A percentile compares a stretch with the other conserved stretches of the same genome.
Conservation (phyloP, 768 basidiomycete species). For the Tricholoma bakamatsutake region DNA sequence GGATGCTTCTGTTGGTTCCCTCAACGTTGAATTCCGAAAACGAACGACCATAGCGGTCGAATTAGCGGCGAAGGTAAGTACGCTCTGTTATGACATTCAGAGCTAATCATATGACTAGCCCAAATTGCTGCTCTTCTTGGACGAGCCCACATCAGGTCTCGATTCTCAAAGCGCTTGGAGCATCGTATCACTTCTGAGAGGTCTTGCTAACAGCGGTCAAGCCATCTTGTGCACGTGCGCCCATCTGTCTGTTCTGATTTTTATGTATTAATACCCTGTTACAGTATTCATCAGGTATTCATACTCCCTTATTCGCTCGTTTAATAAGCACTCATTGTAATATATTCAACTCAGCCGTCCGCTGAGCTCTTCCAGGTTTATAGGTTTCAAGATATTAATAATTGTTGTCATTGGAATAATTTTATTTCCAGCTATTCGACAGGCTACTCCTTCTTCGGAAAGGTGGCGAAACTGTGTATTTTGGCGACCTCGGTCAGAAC, state of each 20-base stretch:
- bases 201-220: conserved; percentile 76
- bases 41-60: conserved; percentile 58
- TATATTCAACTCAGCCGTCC: conserved; percentile 57
- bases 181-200: conserved; percentile 67
- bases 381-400: not conserved
- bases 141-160: conserved; percentile 85
- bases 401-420: not conserved
- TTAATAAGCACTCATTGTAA: not conserved
- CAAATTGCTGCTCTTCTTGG: conserved; percentile 77
- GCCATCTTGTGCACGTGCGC: conserved; percentile 85
- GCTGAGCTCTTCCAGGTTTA: conserved; percentile 70
- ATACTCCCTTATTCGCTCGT: not conserved
- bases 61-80: conserved; percentile 36
- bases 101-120: conserved; percentile 38
- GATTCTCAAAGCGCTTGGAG: conserved; percentile 88
- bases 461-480: conserved; percentile 76
- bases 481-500: conserved; percentile 66
- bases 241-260: not conserved
- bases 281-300: conserved; percentile 39
- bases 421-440: conserved; percentile 52
- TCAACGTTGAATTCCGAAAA: conserved; percentile 44
- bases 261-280: not conserved
- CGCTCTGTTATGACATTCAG: not conserved
- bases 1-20: conserved; percentile 59
- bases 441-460: conserved; percentile 65